Base-by-base conservation (phyloP, 2,329 filamentous ascomycete species). In the Talaromyces sp. region DNA sequence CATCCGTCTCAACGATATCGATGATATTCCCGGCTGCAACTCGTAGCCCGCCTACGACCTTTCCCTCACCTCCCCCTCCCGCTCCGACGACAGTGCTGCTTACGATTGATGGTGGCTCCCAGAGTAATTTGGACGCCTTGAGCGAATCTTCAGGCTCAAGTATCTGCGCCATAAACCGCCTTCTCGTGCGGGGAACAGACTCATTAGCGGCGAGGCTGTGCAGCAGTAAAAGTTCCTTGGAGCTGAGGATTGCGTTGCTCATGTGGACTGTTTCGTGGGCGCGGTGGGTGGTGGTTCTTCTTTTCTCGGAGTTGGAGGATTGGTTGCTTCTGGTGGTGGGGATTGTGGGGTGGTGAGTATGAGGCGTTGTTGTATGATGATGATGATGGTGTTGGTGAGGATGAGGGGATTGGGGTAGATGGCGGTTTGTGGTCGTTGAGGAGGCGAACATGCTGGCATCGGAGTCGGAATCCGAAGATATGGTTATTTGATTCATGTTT, bases 111-210 rank as follows among this genome's bases (percentile, higher is more conserved):
- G 11, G n/a, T 6, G 3, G 28, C 28, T 57, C 54, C 14, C 25
- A 57, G n/a, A 50, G 35, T 18, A 60, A 28, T 31, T 3, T 33
- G 33, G 40, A 56, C 12, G 62, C 62, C 9, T 8, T 33, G n/a
- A 21, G 23, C 1, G 68, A 66, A 56, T 74, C 69, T 11, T 70
- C 69, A 5, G 71, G 69, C 2, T 72, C 68, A 46, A 77, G 67
- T 2, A 77, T 67, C 46, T 74, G 74, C 7, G 75, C 68, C 31
- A 72, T 64, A 61, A 77, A 76, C 39, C 72, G 71, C 7, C 73
- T 71, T 39, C 75, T 73, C 25, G 73, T 71, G 71, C 77, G 72
- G 1, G 76, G 75, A 57, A 77, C 71, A 44, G 76, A 75, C 74
- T 78, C 42, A 11, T 54, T 37, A 9, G n/a, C 60, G 58, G 72